phyloP scores from a whole-genome alignment of 2,329 filamentous ascomycete species.

The Aspergillus ochraceoroseus region DNA sequence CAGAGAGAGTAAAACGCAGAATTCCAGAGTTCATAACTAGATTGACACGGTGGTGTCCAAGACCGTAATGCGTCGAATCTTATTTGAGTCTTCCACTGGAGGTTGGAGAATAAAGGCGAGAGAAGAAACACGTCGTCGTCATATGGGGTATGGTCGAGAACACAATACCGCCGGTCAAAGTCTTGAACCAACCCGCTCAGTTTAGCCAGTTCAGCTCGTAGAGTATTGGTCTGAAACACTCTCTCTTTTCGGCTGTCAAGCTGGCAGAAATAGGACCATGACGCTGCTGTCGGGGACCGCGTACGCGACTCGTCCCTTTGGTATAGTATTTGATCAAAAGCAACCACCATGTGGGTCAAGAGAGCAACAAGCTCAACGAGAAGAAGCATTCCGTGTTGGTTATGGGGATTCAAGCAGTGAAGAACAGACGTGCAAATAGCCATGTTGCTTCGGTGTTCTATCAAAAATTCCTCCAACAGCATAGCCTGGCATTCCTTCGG shows the following conservation, averaged over 20 bases:
- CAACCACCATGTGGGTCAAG: constrained; percentile 5
- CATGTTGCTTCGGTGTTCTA: constrained; percentile 9
- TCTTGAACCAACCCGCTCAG: constrained; percentile 6
- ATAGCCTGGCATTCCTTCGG: not conserved
- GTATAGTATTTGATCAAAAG: constrained; percentile 10
- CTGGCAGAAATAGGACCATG: not conserved
- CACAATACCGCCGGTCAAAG: constrained; percentile 8
- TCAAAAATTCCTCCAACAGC: constrained; percentile 6
- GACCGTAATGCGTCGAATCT: constrained; percentile 7
- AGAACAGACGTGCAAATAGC: constrained; percentile 10
- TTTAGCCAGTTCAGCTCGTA: constrained; percentile 11
- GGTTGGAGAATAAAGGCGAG: constrained; percentile 8
- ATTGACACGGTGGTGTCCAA: constrained; percentile 10
- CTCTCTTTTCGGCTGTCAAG: constrained; percentile 9
- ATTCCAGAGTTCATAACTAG: not conserved
- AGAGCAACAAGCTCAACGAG: constrained; percentile 7
- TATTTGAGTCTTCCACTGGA: constrained; percentile 9
- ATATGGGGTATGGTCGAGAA: not conserved
- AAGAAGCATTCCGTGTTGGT: constrained; percentile 4
- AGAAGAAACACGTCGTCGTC: constrained; percentile 6
- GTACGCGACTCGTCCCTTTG: not conserved
- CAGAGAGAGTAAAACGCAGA: not conserved
- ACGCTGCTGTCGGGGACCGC: not conserved
- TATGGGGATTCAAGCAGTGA: constrained; percentile 3
- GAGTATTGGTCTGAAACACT: constrained; percentile 3